phyloP scores from a whole-genome alignment of 495 filamentous ascomycete species.

The Trichocladium antarcticum region DNA sequence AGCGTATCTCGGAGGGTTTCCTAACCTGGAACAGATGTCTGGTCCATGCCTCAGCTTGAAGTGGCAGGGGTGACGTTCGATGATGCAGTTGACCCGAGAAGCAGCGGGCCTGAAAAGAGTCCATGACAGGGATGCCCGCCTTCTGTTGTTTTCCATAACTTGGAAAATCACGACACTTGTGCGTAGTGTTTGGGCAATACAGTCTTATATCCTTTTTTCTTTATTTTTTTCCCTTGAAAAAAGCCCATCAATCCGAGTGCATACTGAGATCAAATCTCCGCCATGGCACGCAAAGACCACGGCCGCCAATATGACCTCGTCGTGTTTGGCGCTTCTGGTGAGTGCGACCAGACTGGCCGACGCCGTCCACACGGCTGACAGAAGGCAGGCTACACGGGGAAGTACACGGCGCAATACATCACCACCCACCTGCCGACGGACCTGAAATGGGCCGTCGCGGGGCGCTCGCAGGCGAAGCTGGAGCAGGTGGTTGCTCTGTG shows the following conservation, averaged over 20 bases:
- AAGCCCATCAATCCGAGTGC: neutral
- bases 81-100: too few relatives aligned
- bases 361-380: constrained; percentile 39
- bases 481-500: constrained; percentile 54
- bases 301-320: constrained; percentile 68
- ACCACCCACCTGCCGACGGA: constrained; percentile 60
- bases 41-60: too few relatives aligned
- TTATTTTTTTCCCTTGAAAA: too few relatives aligned
- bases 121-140: too few relatives aligned
- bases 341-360: constrained; percentile 39
- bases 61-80: too few relatives aligned
- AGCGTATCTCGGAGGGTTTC: too few relatives aligned
- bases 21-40: too few relatives aligned
- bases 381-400: constrained; percentile 74
- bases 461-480: constrained; percentile 65
- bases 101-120: too few relatives aligned
- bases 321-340: constrained; percentile 60
- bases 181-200: neutral
- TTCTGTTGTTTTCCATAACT: neutral
- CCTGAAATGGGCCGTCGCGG: constrained; percentile 83
- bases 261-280: neutral
- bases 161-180: neutral
- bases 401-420: constrained; percentile 66
- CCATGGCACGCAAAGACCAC: constrained; percentile 36
- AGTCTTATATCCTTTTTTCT: too few relatives aligned